Evolutionary conservation across 2,329 filamentous ascomycete species (phyloP).

Genomic region (Cadophora sp.): DNA sequence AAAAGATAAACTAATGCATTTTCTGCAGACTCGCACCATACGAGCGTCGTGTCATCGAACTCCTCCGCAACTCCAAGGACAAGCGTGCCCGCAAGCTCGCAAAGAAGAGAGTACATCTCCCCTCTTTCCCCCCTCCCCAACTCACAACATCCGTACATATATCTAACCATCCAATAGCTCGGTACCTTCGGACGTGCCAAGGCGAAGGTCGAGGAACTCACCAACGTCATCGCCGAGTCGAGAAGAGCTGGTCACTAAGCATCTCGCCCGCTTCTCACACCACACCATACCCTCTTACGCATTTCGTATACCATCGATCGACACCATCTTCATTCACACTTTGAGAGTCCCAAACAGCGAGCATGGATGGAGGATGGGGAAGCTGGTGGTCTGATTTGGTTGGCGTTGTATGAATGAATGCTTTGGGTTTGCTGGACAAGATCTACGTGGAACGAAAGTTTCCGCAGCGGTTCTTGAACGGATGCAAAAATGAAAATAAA

Average conservation of each 20-base stretch:
- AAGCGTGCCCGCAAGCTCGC: conserved; percentile 99
- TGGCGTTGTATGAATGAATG: conserved; percentile 39
- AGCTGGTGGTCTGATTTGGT: conserved; percentile 30
- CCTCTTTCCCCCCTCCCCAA: conserved; percentile 46
- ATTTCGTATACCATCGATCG: not conserved
- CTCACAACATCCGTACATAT: not conserved
- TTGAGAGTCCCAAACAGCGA: conserved; percentile 16
- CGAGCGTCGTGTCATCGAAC: conserved; percentile 98
- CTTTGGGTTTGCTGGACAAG: not conserved
- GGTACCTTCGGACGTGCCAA: conserved; percentile 99
- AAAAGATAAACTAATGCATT: not conserved
- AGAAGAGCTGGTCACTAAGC: conserved; percentile 77
- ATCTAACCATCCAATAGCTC: conserved; percentile 63
- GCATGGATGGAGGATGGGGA: conserved; percentile 17
- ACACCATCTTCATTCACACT: not conserved
- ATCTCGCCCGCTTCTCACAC: conserved; percentile 36
- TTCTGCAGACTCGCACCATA: conserved; percentile 80
- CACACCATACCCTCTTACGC: not conserved
- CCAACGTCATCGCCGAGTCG: conserved; percentile 96
- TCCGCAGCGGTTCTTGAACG: not conserved
- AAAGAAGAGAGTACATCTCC: conserved; percentile 88
- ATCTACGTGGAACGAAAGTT: not conserved
- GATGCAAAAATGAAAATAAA: conserved; percentile 7
- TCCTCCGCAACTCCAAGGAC: conserved; percentile 99
- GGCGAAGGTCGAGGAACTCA: conserved; percentile 99